Base-by-base conservation (phyloP, 2,329 filamentous ascomycete species). In the Aspergillus uvarum region DNA sequence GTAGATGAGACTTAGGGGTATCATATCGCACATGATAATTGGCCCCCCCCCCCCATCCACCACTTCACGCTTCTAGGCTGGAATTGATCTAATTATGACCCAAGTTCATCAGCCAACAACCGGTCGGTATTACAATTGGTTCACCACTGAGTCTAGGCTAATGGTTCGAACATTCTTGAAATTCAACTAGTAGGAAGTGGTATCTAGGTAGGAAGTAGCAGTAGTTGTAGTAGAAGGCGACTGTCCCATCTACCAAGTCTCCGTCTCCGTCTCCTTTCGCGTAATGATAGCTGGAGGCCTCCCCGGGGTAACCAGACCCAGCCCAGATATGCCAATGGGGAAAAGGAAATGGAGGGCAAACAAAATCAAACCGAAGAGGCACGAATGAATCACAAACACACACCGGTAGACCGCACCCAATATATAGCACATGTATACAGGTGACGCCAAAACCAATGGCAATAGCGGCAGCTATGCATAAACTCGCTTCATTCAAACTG, bases 401-500 rank as follows among this genome's bases (percentile, higher is more conserved):
- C 48, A 50, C 19, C 32, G 38, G 32, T 31, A 44, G 22, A 22
- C 51, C 29, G 51, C 51, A 29, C 51, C 26, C 35, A 42, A 42
- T 53, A 47, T 44, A 53, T 53, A 47, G 51, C 21, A 42, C 22
- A 53, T 53, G 47, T 53, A 53, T 26, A 53, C 24, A 42, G 32
- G 22, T 21, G 21, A 16, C 51, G 32, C 14, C 21, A 29, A 44
- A 14, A 59, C 21, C 35, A 29, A 44, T 49, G 5, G 52, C 24
- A 44, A 56, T 22, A 21, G 49, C 38, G 47, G 47, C 59, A 58
- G 54, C 52, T 56, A 62, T 62, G 63, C 58, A 59, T 49, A 29
- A 56, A 59, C 7, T 29, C 51, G 24, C 47, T 47, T 48, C 22
- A 47, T 59, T 68, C 66, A 77, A 60, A 77, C 76, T 35, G 74